Evolutionary conservation across 805 yeast genomes (phyloP), one percentile per base, ranked within the genome.

Genomic region (Maudiozyma serrabonitensis): DNA sequence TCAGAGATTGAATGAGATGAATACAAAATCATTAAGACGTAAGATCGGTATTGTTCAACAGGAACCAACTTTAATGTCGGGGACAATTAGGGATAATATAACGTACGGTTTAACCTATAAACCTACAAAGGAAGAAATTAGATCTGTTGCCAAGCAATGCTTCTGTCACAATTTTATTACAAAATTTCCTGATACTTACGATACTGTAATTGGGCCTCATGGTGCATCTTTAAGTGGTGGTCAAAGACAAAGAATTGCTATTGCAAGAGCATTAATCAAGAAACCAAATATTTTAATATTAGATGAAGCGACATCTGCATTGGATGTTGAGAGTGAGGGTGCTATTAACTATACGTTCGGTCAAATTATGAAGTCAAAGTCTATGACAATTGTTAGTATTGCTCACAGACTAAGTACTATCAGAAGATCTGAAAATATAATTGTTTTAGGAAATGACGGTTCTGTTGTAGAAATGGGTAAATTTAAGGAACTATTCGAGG

Each of bases 321-420:
- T 93, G 46, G 99, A 93, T 63, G 74, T 80, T 0, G 79, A 75
- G 37, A 85, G 86, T 61, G 75, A 83, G 16, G 66, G 85, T 56
- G 83, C 91, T 0, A 95, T 93, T 45, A 86, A 87, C 70, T 78
- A 78, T 50, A 90, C 96, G 9, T 72, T 91, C 53, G 80, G 82
- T 32, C 68, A 72, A 43, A 70, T 90, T 47, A 77, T 79, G 69
- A 69, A 71, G 47, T 75, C 80, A 28, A 78, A 80, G 46, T 71
- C 81, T 18, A 67, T 81, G 45, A 91, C 97, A 0, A 81, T 89
- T 2, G 86, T 93, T 42, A 84, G 95, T 48, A 90, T 93, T 58
- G 98, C 98, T 2, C 99, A 91, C 65, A 75, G 98, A 56, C 71
- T 90, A 51, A 84, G 96, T 19, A 93, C 99, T 0, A 93, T 93